Conservation (phyloP, 345 rosid species). For the Brassica incana region DNA sequence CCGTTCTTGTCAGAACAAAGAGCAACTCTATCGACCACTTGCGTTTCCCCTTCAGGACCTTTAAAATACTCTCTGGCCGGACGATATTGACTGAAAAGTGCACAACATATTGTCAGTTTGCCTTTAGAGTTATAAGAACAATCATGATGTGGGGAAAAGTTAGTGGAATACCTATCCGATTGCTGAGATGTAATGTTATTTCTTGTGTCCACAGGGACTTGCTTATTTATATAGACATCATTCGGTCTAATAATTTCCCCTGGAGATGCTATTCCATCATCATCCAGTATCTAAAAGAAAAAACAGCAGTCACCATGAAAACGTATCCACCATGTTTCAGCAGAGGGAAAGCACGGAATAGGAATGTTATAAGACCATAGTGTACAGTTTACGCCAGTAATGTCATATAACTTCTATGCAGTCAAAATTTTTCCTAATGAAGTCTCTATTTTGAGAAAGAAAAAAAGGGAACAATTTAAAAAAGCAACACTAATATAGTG, state of each 20-base stretch:
- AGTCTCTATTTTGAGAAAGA: not conserved
- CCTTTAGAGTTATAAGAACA: slow-evolving; percentile 6
- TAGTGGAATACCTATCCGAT: slow-evolving; percentile 50
- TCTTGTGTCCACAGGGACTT: slow-evolving; percentile 52
- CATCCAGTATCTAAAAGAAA: slow-evolving; percentile 61
- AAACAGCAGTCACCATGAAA: slow-evolving; percentile 6
- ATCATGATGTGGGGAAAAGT: slow-evolving; percentile 9
- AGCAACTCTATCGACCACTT: slow-evolving; percentile 88
- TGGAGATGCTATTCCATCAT: slow-evolving; percentile 88
- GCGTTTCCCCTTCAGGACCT: slow-evolving; percentile 82
- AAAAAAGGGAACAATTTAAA: not conserved
- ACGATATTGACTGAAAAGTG: slow-evolving; percentile 60
- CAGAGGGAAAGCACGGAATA: not conserved
- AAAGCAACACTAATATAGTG: not conserved
- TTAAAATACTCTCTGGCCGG: slow-evolving; percentile 54
- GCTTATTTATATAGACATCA: slow-evolving; percentile 70
- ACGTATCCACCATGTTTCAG: not conserved
- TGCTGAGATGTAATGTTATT: slow-evolving; percentile 39
- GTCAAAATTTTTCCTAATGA: not conserved
- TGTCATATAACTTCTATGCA: no score
- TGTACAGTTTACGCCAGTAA: no score
- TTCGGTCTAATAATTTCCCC: slow-evolving; percentile 78
- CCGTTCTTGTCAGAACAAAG: slow-evolving; percentile 55
- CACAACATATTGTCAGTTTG: slow-evolving; percentile 8
- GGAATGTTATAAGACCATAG: no score